Percentiles rank a stretch among this genome's conserved stretches.
Conservation (phyloP, 805 yeast species). For the Candida loeiensis region DNA sequence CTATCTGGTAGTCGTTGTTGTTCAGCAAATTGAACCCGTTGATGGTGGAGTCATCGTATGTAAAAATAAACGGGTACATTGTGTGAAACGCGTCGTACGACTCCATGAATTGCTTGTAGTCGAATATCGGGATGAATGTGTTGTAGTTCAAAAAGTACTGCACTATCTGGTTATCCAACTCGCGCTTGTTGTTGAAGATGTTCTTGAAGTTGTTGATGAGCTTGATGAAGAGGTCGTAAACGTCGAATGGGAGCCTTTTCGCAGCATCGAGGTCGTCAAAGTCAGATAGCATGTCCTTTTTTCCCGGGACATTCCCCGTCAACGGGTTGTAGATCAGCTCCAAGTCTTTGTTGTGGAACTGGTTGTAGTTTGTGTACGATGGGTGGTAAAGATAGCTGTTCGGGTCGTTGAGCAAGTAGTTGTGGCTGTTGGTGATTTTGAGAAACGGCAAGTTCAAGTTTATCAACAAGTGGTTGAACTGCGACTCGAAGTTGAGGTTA, state of each 20-base stretch:
- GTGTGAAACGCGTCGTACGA: slow-evolving; percentile 47
- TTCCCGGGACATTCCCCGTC: slow-evolving; percentile 19
- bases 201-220: slow-evolving; percentile 43
- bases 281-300: slow-evolving; percentile 6
- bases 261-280: slow-evolving; percentile 2
- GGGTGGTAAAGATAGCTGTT: slow-evolving; percentile 41
- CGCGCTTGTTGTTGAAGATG: slow-evolving; percentile 32
- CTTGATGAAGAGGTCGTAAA: slow-evolving; percentile 42
- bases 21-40: slow-evolving; percentile 46
- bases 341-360: slow-evolving; percentile 33
- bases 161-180: slow-evolving; percentile 46
- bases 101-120: slow-evolving; percentile 50
- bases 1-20: slow-evolving; percentile 39
- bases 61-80: slow-evolving; percentile 46
- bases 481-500: slow-evolving; percentile 43
- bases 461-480: slow-evolving; percentile 41
- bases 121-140: slow-evolving; percentile 52
- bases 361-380: slow-evolving; percentile 34
- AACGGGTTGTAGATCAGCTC: slow-evolving; percentile 40
- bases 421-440: slow-evolving; percentile 43
- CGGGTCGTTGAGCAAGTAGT: slow-evolving; percentile 39
- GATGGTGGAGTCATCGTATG: slow-evolving; percentile 44
- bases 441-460: slow-evolving; percentile 42
- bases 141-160: slow-evolving; percentile 52
- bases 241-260: slow-evolving; percentile 32